Conservation (phyloP, 2,329 filamentous ascomycete genomes). For the Trichoderma hamatum region DNA sequence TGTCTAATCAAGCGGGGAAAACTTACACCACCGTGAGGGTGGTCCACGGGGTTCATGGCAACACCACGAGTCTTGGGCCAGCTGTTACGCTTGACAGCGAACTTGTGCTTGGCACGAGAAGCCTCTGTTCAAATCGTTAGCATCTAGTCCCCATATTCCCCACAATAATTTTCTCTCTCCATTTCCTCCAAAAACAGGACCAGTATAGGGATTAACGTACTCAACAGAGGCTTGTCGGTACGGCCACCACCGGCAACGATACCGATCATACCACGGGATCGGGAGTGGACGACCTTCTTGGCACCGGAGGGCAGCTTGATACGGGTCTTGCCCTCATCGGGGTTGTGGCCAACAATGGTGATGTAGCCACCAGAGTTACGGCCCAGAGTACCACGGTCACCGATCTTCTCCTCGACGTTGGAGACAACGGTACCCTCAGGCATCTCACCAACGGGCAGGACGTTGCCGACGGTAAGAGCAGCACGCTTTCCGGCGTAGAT, state of each 20-base stretch:
- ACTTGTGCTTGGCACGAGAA: slow-evolving; percentile 99
- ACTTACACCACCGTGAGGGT: slow-evolving; percentile 90
- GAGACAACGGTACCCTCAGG: slow-evolving; percentile 99
- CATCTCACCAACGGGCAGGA: slow-evolving; percentile 90
- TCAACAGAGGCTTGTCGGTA: slow-evolving; percentile 99
- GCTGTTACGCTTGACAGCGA: slow-evolving; percentile 99
- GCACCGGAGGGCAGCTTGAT: slow-evolving; percentile 98
- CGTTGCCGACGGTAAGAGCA: slow-evolving; percentile 92
- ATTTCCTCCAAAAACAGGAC: background rate
- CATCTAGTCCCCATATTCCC: background rate
- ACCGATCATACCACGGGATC: slow-evolving; percentile 96
- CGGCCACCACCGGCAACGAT: slow-evolving; percentile 99
- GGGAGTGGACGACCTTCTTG: slow-evolving; percentile 97
- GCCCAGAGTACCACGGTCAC: slow-evolving; percentile 94
- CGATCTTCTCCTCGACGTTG: slow-evolving; percentile 99
- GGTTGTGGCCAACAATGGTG: slow-evolving; percentile 96
- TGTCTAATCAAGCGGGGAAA: slow-evolving; percentile 26
- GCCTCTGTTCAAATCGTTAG: slow-evolving; percentile 71
- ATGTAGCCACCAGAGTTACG: slow-evolving; percentile 99
- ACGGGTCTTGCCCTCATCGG: slow-evolving; percentile 98
- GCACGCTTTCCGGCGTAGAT: slow-evolving; percentile 99
- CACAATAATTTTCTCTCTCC: background rate
- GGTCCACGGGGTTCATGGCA: slow-evolving; percentile 99
- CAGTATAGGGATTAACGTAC: slow-evolving; percentile 52
- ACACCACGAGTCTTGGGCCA: slow-evolving; percentile 99